phyloP scores from a whole-genome alignment of 78 protist genomes.

The Salpingoeca rosetta region DNA sequence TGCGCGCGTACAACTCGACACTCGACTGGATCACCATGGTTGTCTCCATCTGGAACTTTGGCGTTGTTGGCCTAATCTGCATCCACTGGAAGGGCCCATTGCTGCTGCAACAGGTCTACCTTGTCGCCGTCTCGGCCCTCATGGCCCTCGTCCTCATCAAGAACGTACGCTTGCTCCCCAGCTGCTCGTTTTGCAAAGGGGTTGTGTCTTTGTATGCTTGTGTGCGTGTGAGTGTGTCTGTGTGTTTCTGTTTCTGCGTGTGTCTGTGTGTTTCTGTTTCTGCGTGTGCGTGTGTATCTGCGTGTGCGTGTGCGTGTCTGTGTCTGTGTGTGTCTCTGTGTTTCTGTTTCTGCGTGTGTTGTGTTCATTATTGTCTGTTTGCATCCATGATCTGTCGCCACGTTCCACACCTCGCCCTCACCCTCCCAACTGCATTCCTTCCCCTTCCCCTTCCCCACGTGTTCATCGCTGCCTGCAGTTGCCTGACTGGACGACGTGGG shows the following conservation, averaged over 20 bases:
- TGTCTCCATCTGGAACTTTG: conserved; percentile 72
- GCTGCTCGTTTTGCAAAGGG: too few species aligned
- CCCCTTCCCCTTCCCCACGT: conserved; percentile 1
- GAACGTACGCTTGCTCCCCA: not conserved
- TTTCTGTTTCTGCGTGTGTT: too few species aligned
- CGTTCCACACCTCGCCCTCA: too few species aligned
- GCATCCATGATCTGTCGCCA: too few species aligned
- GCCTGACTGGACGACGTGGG: conserved; percentile 89
- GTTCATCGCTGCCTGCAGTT: not conserved
- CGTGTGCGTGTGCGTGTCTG: too few species aligned
- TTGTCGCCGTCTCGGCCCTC: conserved; percentile 41
- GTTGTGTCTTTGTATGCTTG: too few species aligned
- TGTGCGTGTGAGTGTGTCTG: too few species aligned
- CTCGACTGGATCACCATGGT: conserved; percentile 48
- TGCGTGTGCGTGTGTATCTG: too few species aligned
- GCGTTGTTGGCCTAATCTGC: conserved; percentile 62
- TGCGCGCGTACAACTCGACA: conserved; percentile 3
- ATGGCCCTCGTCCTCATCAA: conserved; percentile 43
- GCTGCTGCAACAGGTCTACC: conserved; percentile 54
- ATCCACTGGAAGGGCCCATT: conserved; percentile 72
- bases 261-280: too few species aligned
- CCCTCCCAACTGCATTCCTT: not conserved
- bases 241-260: too few species aligned
- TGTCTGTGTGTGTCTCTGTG: too few species aligned
- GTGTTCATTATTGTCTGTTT: too few species aligned